Evolutionary conservation across 768 basidiomycete species (phyloP).

Genomic region (Naganishia vaughanmartiniae): DNA sequence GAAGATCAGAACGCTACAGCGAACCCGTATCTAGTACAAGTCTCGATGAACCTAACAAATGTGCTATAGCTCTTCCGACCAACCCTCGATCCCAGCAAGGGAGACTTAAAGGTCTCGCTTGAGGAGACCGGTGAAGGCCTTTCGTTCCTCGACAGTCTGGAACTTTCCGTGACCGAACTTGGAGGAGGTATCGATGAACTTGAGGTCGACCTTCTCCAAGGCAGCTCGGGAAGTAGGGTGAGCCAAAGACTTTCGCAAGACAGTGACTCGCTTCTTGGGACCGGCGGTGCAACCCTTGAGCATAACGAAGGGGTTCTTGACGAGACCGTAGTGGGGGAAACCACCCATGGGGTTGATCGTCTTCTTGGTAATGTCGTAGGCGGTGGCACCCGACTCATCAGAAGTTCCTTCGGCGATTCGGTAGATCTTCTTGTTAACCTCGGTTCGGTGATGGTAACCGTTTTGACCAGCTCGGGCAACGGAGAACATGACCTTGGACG

Average conservation of each 20-base stretch:
- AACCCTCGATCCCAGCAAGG: slow-evolving; percentile 25
- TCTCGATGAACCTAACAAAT: slow-evolving; percentile 17
- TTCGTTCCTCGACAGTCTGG: slow-evolving; percentile 97
- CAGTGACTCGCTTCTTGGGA: slow-evolving; percentile 96
- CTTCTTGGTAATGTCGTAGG: slow-evolving; percentile 68
- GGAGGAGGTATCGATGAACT: slow-evolving; percentile 97
- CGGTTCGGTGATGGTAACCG: slow-evolving; percentile 76
- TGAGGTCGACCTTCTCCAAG: slow-evolving; percentile 95
- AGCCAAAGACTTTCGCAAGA: slow-evolving; percentile 95
- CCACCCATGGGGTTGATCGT: slow-evolving; percentile 94
- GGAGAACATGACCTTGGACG: slow-evolving; percentile 97
- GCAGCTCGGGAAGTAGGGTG: slow-evolving; percentile 92
- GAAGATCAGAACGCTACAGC: slow-evolving; percentile 12
- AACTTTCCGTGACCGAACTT: slow-evolving; percentile 96
- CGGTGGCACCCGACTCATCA: slow-evolving; percentile 82
- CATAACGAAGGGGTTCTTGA: slow-evolving; percentile 97
- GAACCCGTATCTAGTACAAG: slow-evolving; percentile 13
- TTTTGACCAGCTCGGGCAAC: slow-evolving; percentile 99
- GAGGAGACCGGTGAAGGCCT: slow-evolving; percentile 68
- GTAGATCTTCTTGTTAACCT: slow-evolving; percentile 96
- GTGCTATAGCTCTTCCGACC: slow-evolving; percentile 8
- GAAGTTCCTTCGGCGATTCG: slow-evolving; percentile 79
- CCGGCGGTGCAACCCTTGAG: slow-evolving; percentile 94
- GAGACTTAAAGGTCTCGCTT: slow-evolving; percentile 46
- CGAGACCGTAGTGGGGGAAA: slow-evolving; percentile 97